A percentile compares a stretch with the other conserved stretches of the same genome.
Conservation (phyloP, 78 protist genomes). For the Chrysochromulina parva region DNA sequence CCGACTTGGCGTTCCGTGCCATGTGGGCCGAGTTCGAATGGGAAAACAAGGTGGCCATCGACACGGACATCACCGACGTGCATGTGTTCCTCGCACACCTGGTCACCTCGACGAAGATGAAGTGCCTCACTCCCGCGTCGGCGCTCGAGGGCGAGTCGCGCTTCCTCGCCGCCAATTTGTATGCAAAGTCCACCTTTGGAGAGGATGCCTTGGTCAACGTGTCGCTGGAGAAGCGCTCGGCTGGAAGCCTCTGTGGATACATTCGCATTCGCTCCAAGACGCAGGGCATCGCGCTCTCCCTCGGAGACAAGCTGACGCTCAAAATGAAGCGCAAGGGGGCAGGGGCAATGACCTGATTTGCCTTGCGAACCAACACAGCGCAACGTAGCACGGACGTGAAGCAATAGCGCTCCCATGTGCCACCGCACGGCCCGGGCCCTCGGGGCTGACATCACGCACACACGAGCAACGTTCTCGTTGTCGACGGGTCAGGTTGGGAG, state of each 20-base stretch:
- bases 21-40: constrained; percentile 98
- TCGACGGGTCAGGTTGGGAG: too few relatives aligned
- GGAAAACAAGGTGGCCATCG: constrained; percentile 90
- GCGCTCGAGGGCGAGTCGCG: constrained; percentile 83
- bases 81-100: constrained; percentile 81
- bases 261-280: constrained; percentile 92
- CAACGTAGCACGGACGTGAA: too few relatives aligned
- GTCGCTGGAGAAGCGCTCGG: constrained; percentile 68
- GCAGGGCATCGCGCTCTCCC: constrained; percentile 94
- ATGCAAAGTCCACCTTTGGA: constrained; percentile 78
- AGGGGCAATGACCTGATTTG: too few relatives aligned
- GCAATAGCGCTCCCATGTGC: too few relatives aligned
- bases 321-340: constrained; percentile 15
- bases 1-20: constrained; percentile 77
- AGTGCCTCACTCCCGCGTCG: constrained; percentile 76
- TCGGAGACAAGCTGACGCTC: constrained; percentile 90
- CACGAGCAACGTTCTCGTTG: too few relatives aligned
- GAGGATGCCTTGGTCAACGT: constrained; percentile 95
- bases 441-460: too few relatives aligned
- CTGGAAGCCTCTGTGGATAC: constrained; percentile 74
- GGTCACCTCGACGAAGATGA: constrained; percentile 87
- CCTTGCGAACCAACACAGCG: too few relatives aligned
- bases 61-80: constrained; percentile 69
- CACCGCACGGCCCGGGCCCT: too few relatives aligned
- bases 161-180: constrained; percentile 92